These are phyloP conservation scores for Limonium bicolor DNA, from an alignment of 148 eudicot genomes.

Conservation along the genomic window DNA sequence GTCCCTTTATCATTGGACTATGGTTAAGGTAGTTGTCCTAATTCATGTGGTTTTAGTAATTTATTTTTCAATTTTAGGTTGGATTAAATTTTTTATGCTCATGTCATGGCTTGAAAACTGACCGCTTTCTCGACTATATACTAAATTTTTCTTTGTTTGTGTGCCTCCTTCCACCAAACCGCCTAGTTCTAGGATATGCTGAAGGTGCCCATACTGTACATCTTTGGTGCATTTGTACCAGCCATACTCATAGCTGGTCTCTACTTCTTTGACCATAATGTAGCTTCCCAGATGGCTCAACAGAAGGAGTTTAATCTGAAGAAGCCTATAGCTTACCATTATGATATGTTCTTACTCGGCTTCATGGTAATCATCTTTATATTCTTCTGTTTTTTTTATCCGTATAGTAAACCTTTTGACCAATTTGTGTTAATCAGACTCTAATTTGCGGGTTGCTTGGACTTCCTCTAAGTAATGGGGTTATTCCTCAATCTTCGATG, in stretches of 20 bases:
- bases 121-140: background rate
- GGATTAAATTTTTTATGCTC: too few species aligned
- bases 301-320: conserved; percentile 87
- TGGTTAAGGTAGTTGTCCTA: conserved; percentile 33
- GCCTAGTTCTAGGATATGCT: conserved; percentile 53
- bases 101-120: background rate
- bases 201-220: conserved; percentile 47
- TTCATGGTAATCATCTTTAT: conserved; percentile 33
- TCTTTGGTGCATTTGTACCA: conserved; percentile 70
- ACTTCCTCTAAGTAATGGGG: conserved; percentile 79
- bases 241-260: conserved; percentile 89
- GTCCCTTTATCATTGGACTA: conserved; percentile 66
- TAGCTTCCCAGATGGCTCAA: conserved; percentile 90
- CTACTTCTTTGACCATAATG: conserved; percentile 93
- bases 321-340: conserved; percentile 78
- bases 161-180: too few species aligned
- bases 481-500: conserved; percentile 87
- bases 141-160: background rate
- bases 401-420: background rate
- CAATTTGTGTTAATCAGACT: conserved; percentile 20
- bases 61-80: background rate
- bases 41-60: background rate
- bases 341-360: conserved; percentile 72
- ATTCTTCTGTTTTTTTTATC: background rate
- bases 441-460: conserved; percentile 77